These are phyloP conservation scores for Erodium maritimum DNA, from an alignment of 345 rosid genomes.

Conservation along the genomic window DNA sequence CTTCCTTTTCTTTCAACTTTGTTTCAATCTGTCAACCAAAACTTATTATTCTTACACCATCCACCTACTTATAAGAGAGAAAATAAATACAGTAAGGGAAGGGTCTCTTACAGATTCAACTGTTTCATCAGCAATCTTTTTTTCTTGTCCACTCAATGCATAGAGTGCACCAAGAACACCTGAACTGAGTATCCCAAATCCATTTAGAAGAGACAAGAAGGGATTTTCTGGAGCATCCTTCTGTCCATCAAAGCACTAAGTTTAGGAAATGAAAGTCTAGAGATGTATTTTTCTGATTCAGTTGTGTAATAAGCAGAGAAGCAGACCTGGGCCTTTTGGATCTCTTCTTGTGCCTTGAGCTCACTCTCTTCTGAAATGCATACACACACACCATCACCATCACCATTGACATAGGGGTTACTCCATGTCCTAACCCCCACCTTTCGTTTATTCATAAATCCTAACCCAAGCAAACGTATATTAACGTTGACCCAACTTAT, in stretches of 20 bases:
- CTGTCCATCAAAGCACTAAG: conserved; percentile 22
- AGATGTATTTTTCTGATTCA: conserved; percentile 4
- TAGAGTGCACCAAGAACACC: conserved; percentile 81
- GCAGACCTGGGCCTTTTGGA: conserved; percentile 38
- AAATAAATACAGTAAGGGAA: conserved; percentile 1
- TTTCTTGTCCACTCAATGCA: conserved; percentile 58
- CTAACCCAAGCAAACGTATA: too few relatives aligned
- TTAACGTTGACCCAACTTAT: too few relatives aligned
- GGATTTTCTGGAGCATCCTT: conserved; percentile 40
- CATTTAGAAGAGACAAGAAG: conserved; percentile 55
- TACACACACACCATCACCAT: conserved; percentile 6
- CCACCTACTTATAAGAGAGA: too few relatives aligned
- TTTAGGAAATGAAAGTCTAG: conserved; percentile 8
- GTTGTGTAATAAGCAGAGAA: conserved; percentile 16
- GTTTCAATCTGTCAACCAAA: conserved; percentile 43
- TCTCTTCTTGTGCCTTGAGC: conserved; percentile 21
- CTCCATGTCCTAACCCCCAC: too few relatives aligned
- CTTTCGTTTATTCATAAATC: too few relatives aligned
- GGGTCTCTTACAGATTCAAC: conserved; percentile 56
- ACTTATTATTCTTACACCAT: too few relatives aligned
- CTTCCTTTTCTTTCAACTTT: conserved; percentile 59
- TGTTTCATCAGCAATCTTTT: conserved; percentile 34
- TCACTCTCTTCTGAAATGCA: conserved; percentile 33
- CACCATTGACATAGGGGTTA: too few relatives aligned
- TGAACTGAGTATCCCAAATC: conserved; percentile 61